phyloP scores from a whole-genome alignment of 2,329 filamentous ascomycete species.

The Cordyceps farinosa region DNA sequence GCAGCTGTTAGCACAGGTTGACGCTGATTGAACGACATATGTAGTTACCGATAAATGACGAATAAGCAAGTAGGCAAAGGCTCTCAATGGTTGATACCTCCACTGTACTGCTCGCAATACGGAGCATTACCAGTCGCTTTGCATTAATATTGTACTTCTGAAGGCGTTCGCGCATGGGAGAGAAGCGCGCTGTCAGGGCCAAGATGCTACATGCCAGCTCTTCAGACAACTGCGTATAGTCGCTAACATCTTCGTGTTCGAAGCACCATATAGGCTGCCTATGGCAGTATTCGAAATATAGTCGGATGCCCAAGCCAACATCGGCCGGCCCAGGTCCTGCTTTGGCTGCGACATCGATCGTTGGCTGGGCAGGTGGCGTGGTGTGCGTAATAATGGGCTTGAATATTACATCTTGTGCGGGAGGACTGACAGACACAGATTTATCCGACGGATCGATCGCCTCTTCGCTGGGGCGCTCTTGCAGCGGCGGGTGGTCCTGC shows the following conservation, averaged over 20 bases:
- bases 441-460: conserved; percentile 31
- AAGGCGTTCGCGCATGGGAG: conserved; percentile 31
- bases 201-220: conserved; percentile 42
- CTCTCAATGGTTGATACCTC: conserved; percentile 48
- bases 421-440: conserved; percentile 32
- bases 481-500: conserved; percentile 20
- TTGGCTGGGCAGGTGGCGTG: conserved; percentile 20
- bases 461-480: conserved; percentile 31
- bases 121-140: conserved; percentile 43
- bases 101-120: conserved; percentile 48
- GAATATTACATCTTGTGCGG: conserved; percentile 24
- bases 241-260: conserved; percentile 38
- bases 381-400: conserved; percentile 12
- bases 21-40: background rate
- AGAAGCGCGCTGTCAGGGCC: conserved; percentile 38
- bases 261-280: conserved; percentile 45
- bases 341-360: conserved; percentile 18
- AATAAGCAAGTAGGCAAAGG: conserved; percentile 47
- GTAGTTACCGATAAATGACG: conserved; percentile 44
- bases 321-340: conserved; percentile 31
- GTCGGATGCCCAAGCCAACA: conserved; percentile 32
- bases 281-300: conserved; percentile 44
- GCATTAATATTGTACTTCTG: conserved; percentile 38
- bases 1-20: conserved; percentile 8
- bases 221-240: conserved; percentile 34